Percentiles rank a stretch among this genome's conserved stretches.
Evolutionary conservation across 2,329 filamentous ascomycete species (phyloP).

Genomic region (Alternaria brassicicola): DNA sequence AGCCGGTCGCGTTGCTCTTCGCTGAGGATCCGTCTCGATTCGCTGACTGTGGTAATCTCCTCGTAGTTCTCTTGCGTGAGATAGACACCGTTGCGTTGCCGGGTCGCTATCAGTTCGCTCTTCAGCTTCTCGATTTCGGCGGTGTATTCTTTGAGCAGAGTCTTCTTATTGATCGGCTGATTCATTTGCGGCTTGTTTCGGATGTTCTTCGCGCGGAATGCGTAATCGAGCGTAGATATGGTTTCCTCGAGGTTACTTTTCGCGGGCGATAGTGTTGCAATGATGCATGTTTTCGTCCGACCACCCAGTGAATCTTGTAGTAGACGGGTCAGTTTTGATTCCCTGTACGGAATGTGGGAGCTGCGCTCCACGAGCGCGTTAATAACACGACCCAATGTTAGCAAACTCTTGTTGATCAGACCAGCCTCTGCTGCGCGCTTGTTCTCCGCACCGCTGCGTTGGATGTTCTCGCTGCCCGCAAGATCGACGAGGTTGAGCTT

Average conservation of each 20-base stretch:
- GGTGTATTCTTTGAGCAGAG: conserved; percentile 86
- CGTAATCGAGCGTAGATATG: conserved; percentile 96
- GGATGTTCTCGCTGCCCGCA: conserved; percentile 97
- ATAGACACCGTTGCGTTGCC: conserved; percentile 94
- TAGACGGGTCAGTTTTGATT: conserved; percentile 93
- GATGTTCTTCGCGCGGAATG: conserved; percentile 97
- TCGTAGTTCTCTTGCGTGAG: conserved; percentile 88
- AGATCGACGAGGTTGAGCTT: conserved; percentile 97
- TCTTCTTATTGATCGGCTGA: conserved; percentile 90
- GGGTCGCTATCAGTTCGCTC: conserved; percentile 88
- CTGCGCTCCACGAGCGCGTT: conserved; percentile 93
- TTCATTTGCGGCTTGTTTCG: conserved; percentile 97
- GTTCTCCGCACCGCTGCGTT: conserved; percentile 95
- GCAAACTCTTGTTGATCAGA: conserved; percentile 95
- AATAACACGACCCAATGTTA: conserved; percentile 94
- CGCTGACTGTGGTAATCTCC: conserved; percentile 88
- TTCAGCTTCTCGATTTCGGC: conserved; percentile 93
- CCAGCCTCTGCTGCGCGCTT: conserved; percentile 96
- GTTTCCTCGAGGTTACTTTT: conserved; percentile 97
- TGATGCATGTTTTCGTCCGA: conserved; percentile 97
- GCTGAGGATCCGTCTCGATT: conserved; percentile 86
- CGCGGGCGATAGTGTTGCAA: conserved; percentile 92
- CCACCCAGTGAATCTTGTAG: conserved; percentile 96
- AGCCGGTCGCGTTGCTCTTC: conserved; percentile 94
- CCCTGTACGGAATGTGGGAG: conserved; percentile 87